Base-by-base conservation (phyloP, 106 monocot genomes). In the Agapanthus africanus region DNA sequence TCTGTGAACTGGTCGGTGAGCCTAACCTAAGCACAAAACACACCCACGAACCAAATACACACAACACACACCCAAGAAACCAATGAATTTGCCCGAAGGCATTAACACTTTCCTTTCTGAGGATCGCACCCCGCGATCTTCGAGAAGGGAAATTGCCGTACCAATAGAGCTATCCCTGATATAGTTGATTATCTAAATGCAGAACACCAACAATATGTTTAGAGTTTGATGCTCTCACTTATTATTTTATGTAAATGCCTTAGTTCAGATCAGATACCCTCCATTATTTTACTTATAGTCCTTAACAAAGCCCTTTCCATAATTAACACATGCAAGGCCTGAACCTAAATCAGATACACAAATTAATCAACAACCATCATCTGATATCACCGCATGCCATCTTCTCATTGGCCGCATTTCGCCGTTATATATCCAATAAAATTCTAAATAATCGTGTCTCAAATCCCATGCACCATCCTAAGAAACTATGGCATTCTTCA, bases 251-350 rank as follows among this genome's bases (percentile, higher is more conserved):
- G n/a, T n/a, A 47, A 4, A 49, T 22, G 49, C 49, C 49, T n/a
- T 49, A 49, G n/a, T 49, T 49, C 49, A 49, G 49, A 57, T 57
- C 56, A 57, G 31, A 57, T 57, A 14, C 56, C 30, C 56, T 57
- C 19, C 44, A 11, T 44, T 44, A 44, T 44, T 44, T 44, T n/a
- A n/a, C n/a, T n/a, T n/a, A n/a, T n/a, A n/a, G n/a, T n/a, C n/a
- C n/a, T n/a, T n/a, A n/a, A n/a, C n/a, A n/a, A n/a, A n/a, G n/a
- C n/a, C n/a, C n/a, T n/a, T n/a, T n/a, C n/a, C n/a, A n/a, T n/a
- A n/a, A n/a, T 9, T 14, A 44, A 14, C 44, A 2, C 44, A 9
- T 44, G 44, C 44, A 44, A 1, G 44, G 13, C 44, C 6, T n/a
- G n/a, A n/a, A n/a, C n/a, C n/a, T n/a, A n/a, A n/a, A n/a, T n/a